Base-by-base conservation (phyloP, 305 asterid species). In the Salvia sclarea region DNA sequence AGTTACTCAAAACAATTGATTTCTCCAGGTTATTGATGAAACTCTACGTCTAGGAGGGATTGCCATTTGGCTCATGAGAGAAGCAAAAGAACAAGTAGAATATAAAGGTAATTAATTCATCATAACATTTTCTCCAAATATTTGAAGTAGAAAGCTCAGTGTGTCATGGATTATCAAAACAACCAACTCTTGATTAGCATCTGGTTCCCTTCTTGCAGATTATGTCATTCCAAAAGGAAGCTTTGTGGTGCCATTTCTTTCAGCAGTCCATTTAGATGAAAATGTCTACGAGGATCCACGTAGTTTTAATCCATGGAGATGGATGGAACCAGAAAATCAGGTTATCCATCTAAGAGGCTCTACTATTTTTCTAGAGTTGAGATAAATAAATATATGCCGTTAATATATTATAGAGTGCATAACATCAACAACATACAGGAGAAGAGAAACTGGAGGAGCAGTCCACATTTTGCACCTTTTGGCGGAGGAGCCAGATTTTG, bases 51-150 rank as follows among this genome's bases (percentile, higher is more conserved):
- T 88, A 18, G 98, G 91, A 12, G 97, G 96, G 30, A 89, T 92
- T 60, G 97, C 98, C 40, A 90, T 92, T 74, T 92, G 97, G 97
- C 74, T 92, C 82, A 82, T 86, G 97, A 82, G 98, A 78, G 98
- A 92, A 86, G 92, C 97, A 66, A 92, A 83, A 66, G 80, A 81
- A 25, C 85, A 86, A 11, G 79, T 89, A 38, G 80, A 77, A 76
- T 92, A 89, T 73, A 80, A 81, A 81, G 92, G 96, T 87, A 77
- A 55, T 22, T 28, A 28, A 18, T 17, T 38, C 25, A 14, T 43
- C 16, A 3, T 41, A 24, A 2, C 68, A 43, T 43, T 61, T 61
- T 33, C 12, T 31, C 25, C 20, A 16, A 44, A 62, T 41, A 44
- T 8, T 24, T n/a, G 0, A 5, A 5, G 12, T 28, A 43, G 33